Conservation (phyloP, 352 stramenopile genomes). For the Pythium angustatum region DNA sequence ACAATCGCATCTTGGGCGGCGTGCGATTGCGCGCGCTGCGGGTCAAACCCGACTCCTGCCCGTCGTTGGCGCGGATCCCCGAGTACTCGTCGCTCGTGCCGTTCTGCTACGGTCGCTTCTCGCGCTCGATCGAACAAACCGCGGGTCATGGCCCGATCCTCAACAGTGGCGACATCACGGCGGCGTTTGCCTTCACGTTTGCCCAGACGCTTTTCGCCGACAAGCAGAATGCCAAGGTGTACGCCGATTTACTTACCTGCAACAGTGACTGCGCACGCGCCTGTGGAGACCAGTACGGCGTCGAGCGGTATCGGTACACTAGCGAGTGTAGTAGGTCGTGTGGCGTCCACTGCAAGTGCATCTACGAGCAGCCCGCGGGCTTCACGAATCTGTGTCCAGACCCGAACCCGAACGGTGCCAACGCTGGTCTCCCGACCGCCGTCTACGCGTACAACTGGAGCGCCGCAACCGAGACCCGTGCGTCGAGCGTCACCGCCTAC, state of each 20-base stretch:
- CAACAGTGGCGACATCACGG: conserved; percentile 55
- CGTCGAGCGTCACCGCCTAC: conserved; percentile 29
- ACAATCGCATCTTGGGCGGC: conserved; percentile 53
- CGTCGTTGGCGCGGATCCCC: conserved; percentile 45
- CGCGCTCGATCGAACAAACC: conserved; percentile 36
- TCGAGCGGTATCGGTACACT: conserved; percentile 57
- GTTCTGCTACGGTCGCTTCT: conserved; percentile 64
- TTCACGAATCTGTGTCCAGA: conserved; percentile 51
- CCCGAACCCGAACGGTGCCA: conserved; percentile 52
- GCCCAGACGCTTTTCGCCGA: conserved; percentile 53
- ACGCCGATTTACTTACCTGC: conserved; percentile 55
- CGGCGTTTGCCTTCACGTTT: conserved; percentile 43
- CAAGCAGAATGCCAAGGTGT: conserved; percentile 40
- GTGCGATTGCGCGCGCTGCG: conserved; percentile 59
- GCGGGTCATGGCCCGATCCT: conserved; percentile 56
- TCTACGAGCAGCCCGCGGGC: conserved; percentile 59
- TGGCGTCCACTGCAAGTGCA: conserved; percentile 60
- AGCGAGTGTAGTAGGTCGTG: conserved; percentile 45
- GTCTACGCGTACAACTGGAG: conserved; percentile 69
- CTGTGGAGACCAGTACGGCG: conserved; percentile 53
- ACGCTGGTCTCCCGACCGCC: conserved; percentile 30
- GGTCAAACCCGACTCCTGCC: conserved; percentile 55
- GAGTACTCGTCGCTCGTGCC: conserved; percentile 63
- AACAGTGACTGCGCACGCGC: conserved; percentile 46
- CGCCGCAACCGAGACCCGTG: conserved; percentile 25